Evolutionary conservation across 2,329 filamentous ascomycete genomes (phyloP).

Genomic region (Ophiobolus disseminans): DNA sequence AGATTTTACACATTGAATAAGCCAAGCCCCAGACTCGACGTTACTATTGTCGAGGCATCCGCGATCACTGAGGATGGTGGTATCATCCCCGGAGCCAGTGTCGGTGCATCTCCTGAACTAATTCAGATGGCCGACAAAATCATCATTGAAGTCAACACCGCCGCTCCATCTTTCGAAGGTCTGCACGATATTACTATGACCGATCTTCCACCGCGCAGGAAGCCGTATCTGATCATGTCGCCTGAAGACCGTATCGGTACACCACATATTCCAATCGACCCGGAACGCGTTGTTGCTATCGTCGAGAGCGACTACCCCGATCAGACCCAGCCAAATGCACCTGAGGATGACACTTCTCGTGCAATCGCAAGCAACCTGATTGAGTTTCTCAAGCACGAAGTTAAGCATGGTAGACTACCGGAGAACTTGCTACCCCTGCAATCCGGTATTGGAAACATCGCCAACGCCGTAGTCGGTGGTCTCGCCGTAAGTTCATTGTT

Average conservation of each 20-base stretch:
- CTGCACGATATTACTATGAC: slow-evolving; percentile 91
- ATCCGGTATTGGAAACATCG: slow-evolving; percentile 91
- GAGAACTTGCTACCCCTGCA: slow-evolving; percentile 80
- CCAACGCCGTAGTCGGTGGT: slow-evolving; percentile 88
- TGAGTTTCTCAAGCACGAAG: slow-evolving; percentile 86
- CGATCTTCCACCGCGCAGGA: slow-evolving; percentile 79
- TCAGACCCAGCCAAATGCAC: slow-evolving; percentile 74
- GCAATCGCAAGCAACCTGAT: slow-evolving; percentile 82
- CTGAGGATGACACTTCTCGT: slow-evolving; percentile 74
- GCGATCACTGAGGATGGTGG: slow-evolving; percentile 89
- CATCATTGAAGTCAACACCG: slow-evolving; percentile 91
- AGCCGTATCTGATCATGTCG: slow-evolving; percentile 84
- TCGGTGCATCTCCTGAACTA: slow-evolving; percentile 84
- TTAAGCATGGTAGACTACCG: slow-evolving; percentile 77
- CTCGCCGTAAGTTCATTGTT: slow-evolving; percentile 59
- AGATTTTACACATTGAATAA: slow-evolving; percentile 86
- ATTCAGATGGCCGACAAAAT: slow-evolving; percentile 93
- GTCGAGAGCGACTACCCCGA: slow-evolving; percentile 87
- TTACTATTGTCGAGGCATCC: slow-evolving; percentile 83
- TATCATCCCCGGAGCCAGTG: slow-evolving; percentile 84
- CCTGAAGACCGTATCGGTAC: slow-evolving; percentile 88
- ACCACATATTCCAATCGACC: slow-evolving; percentile 81
- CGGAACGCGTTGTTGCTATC: slow-evolving; percentile 82
- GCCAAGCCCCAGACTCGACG: slow-evolving; percentile 75
- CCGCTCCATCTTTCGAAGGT: slow-evolving; percentile 80